phyloP scores from a whole-genome alignment of 1,284 basidiomycete species.

The Puccinia hordei region DNA sequence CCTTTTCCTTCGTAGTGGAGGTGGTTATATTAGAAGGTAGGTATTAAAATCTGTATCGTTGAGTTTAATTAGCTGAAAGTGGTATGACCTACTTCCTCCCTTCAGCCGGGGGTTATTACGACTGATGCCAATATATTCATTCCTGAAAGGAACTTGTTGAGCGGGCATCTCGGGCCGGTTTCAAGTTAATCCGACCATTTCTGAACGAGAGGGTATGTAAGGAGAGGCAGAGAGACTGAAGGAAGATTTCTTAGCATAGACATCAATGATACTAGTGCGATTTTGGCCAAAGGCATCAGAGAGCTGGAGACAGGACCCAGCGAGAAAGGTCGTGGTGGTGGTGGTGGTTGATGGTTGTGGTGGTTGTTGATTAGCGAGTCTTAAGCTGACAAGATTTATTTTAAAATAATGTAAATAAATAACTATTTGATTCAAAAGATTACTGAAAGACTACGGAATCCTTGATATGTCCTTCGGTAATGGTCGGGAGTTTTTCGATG shows the following conservation, averaged over 20 bases:
- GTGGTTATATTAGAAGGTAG: neutral
- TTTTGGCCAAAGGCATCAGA: constrained; percentile 47
- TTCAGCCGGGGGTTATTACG: constrained; percentile 37
- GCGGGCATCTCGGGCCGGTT: constrained; percentile 42
- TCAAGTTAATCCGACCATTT: constrained; percentile 16
- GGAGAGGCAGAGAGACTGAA: constrained; percentile 36
- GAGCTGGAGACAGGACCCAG: constrained; percentile 37
- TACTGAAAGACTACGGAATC: too few species aligned
- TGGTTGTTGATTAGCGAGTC: too few species aligned
- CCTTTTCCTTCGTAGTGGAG: neutral
- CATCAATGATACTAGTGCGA: constrained; percentile 29
- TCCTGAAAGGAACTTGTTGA: constrained; percentile 35
- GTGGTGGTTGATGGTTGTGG: too few species aligned
- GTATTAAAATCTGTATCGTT: too few species aligned
- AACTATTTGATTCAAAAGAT: too few species aligned
- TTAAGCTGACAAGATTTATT: too few species aligned
- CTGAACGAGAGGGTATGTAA: constrained; percentile 8
- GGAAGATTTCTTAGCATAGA: constrained; percentile 36
- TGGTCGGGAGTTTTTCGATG: too few species aligned
- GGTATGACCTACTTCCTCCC: constrained; percentile 30
- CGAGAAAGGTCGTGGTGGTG: constrained; percentile 24
- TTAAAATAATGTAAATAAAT: too few species aligned
- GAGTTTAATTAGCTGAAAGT: neutral
- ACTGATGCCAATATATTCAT: constrained; percentile 42
- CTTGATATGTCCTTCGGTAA: too few species aligned